Percentiles rank a stretch among this genome's conserved stretches.
These are phyloP conservation scores for Liriodendron chinense DNA, from an alignment of 164 flowering plant species.

Conservation along the genomic window DNA sequence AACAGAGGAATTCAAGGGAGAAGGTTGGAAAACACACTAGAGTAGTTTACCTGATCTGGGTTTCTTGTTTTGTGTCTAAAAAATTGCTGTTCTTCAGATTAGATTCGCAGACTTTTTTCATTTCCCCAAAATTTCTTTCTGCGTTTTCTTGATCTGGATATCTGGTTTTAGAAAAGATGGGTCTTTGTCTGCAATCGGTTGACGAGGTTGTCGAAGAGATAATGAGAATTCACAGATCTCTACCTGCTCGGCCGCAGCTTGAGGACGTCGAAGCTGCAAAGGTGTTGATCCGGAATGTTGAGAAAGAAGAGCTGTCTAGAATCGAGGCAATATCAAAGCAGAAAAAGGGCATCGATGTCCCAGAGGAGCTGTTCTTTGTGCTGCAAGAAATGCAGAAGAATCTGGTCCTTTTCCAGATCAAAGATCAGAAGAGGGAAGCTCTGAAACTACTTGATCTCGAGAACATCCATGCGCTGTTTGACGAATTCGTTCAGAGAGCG, in stretches of 20 bases:
- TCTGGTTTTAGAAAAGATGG: constrained; percentile 16
- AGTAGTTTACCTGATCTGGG: constrained; percentile 1
- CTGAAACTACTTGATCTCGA: constrained; percentile 42
- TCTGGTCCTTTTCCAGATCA: constrained; percentile 30
- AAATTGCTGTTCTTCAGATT: neutral
- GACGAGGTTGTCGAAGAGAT: constrained; percentile 58
- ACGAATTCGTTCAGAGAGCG: constrained; percentile 49
- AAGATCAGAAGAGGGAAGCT: constrained; percentile 46
- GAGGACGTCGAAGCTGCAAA: constrained; percentile 69
- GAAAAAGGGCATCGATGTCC: constrained; percentile 27
- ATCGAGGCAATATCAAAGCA: constrained; percentile 40
- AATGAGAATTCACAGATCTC: constrained; percentile 64
- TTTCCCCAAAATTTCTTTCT: neutral
- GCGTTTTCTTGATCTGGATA: neutral
- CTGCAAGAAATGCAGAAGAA: constrained; percentile 46
- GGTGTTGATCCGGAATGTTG: constrained; percentile 51
- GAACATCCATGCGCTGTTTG: constrained; percentile 33
- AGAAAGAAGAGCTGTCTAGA: constrained; percentile 54
- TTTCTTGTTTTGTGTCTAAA: neutral
- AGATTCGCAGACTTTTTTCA: neutral
- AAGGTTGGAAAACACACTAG: neutral
- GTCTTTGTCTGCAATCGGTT: constrained; percentile 13
- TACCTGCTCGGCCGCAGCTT: constrained; percentile 61
- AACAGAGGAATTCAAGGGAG: neutral
- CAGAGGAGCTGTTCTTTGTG: constrained; percentile 42